These are phyloP conservation scores for Saxophila tyrrhenica DNA, from an alignment of 495 filamentous ascomycete genomes.

Conservation along the genomic window DNA sequence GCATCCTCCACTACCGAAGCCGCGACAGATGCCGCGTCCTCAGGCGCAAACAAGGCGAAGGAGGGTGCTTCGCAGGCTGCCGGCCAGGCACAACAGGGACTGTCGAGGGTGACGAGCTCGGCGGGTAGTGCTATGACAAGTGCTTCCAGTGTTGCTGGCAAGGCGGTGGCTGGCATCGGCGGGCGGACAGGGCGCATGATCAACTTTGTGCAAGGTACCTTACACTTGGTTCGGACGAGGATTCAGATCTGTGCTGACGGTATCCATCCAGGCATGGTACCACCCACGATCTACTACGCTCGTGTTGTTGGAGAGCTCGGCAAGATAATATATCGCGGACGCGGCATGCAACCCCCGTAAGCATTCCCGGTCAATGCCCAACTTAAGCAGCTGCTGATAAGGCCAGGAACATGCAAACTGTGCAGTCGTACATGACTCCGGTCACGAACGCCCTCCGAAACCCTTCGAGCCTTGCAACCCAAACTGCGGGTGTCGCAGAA, in stretches of 20 bases:
- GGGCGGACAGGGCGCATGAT: conserved; percentile 75
- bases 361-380: conserved; percentile 26
- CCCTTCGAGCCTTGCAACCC: conserved; percentile 39
- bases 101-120: conserved; percentile 68
- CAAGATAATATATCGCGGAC: conserved; percentile 75
- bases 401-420: conserved; percentile 46
- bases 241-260: not conserved
- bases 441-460: conserved; percentile 55
- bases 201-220: conserved; percentile 77
- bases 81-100: conserved; percentile 72
- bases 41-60: conserved; percentile 50
- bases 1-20: conserved; percentile 53
- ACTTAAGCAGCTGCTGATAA: conserved; percentile 3
- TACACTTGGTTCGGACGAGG: not conserved
- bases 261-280: conserved; percentile 57
- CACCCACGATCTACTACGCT: conserved; percentile 79
- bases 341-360: conserved; percentile 92
- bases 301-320: conserved; percentile 76
- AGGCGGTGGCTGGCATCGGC: conserved; percentile 63
- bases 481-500: conserved; percentile 19
- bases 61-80: conserved; percentile 51
- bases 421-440: conserved; percentile 80
- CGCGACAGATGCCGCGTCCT: conserved; percentile 48
- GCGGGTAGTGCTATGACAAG: conserved; percentile 66
- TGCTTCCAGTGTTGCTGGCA: conserved; percentile 52